A percentile compares a stretch with the other conserved stretches of the same genome.
phyloP scores from a whole-genome alignment of 2,329 filamentous ascomycete species.

The Thermothelomyces thermophilus region DNA sequence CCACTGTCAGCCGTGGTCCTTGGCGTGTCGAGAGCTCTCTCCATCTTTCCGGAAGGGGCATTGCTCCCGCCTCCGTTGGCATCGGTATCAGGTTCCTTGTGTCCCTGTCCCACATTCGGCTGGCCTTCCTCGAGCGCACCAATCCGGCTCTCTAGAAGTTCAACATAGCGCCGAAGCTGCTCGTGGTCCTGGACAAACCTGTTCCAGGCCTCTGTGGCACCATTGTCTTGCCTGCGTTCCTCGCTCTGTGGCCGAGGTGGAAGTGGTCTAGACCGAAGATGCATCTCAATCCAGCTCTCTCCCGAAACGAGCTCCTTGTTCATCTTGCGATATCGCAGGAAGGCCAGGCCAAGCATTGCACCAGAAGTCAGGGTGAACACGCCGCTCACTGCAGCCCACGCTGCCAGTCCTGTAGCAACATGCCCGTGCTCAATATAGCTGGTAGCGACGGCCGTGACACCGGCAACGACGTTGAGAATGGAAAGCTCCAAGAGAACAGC shows the following conservation, averaged over 20 bases:
- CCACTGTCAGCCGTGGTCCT: not conserved
- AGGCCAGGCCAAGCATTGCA: constrained; percentile 1
- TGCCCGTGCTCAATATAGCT: not conserved
- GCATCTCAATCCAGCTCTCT: constrained; percentile 21
- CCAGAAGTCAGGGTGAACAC: constrained; percentile 10
- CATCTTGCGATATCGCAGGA: constrained; percentile 10
- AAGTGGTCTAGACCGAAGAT: constrained; percentile 12
- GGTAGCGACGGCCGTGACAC: constrained; percentile 15
- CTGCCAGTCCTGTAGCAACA: constrained; percentile 2
- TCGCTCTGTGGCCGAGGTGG: constrained; percentile 22
- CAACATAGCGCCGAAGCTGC: constrained; percentile 25
- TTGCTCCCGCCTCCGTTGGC: not conserved
- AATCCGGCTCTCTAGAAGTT: constrained; percentile 23
- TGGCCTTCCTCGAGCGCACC: constrained; percentile 14
- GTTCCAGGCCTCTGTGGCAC: constrained; percentile 20
- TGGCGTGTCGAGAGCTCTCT: not conserved
- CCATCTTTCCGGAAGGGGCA: not conserved
- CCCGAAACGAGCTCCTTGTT: constrained; percentile 4
- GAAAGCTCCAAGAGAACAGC: constrained; percentile 10
- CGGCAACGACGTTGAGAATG: constrained; percentile 13
- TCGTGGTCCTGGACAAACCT: constrained; percentile 22
- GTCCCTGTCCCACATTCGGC: not conserved
- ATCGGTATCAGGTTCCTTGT: not conserved
- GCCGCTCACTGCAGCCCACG: constrained; percentile 12
- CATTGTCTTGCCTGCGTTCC: constrained; percentile 8